These are phyloP conservation scores for Termitomyces bulborhizus DNA, from an alignment of 768 basidiomycete species.

Conservation along the genomic window DNA sequence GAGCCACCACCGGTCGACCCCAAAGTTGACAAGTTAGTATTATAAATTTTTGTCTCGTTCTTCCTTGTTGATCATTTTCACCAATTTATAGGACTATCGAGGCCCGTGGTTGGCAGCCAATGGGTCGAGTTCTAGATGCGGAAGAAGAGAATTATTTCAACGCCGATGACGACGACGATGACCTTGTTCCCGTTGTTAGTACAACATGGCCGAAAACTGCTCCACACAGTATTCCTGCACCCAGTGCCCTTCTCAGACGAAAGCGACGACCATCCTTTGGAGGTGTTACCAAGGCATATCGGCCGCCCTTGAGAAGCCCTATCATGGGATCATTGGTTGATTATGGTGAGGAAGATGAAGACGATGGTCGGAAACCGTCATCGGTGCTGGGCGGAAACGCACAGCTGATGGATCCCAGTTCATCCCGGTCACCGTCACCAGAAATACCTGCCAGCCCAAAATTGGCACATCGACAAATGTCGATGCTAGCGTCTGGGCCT, in stretches of 20 bases:
- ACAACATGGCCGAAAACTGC: conserved; percentile 29
- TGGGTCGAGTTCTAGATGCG: conserved; percentile 50
- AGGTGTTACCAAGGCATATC: conserved; percentile 37
- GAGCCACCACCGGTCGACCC: conserved; percentile 59
- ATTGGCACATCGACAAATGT: conserved; percentile 30
- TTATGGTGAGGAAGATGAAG: conserved; percentile 69
- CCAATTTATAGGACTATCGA: conserved; percentile 27
- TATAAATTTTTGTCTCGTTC: conserved; percentile 5
- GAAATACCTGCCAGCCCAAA: conserved; percentile 31
- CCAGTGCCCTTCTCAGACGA: conserved; percentile 44
- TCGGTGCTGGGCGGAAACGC: conserved; percentile 1
- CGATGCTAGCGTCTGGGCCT: conserved; percentile 26
- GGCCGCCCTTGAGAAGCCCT: conserved; percentile 46
- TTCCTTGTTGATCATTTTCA: conserved; percentile 4
- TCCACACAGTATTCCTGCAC: conserved; percentile 23
- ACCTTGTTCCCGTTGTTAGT: conserved; percentile 32
- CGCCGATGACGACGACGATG: conserved; percentile 79
- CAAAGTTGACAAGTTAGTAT: conserved; percentile 44
- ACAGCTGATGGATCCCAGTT: conserved; percentile 12
- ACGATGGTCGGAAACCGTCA: conserved; percentile 3
- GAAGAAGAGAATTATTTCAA: conserved; percentile 97
- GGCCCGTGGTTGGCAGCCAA: conserved; percentile 34
- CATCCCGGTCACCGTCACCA: conserved; percentile 25
- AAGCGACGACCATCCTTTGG: conserved; percentile 47
- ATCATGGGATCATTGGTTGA: conserved; percentile 62